Base-by-base conservation (phyloP, 2,329 filamentous ascomycete species). In the Curvularia verruculosa region DNA sequence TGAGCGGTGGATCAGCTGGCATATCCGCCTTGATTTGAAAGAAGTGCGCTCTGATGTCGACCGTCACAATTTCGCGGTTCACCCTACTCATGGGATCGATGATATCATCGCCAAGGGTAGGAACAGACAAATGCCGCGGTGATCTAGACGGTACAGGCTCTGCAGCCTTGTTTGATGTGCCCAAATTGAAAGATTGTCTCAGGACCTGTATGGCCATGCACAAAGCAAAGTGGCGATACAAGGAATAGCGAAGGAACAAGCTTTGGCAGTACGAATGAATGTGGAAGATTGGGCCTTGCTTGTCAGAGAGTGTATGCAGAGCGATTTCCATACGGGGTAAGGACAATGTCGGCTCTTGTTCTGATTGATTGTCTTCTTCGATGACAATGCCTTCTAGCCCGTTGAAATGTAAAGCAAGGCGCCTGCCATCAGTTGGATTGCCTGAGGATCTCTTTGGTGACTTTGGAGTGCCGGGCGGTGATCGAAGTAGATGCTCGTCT, bases 371-470 rank as follows among this genome's bases (percentile, higher is more conserved):
- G 2, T 89, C 84, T 0, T 89, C 90, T 73, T 99, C 95, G 46
- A 98, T 88, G 47, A 98, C 90, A 67, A 95, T 94, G 0, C 89
- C 92, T 75, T 98, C 95, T 3, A 99, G 81, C 0, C 92, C 92
- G 59, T 90, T 87, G 36, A 90, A 85, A 71, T 96, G 90, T 24
- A 98, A 77, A 3, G 90, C 87, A 26, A 99, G 79, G 29, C 91
- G 87, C 57, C 95, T 85, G 1, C 93, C 93, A 77, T 99, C 94
- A 3, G 87, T 87, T 2, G 64, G 59, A 60, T 75, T 71, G 24
- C 70, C 78, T 6, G 71, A 64, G 19, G 83, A 81, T 72, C 84
- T 84, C 5, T 84, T 70, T 8, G 80, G 77, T 12, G 80, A 81
- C 9, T 80, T 79, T 12, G 82, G 81, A 2, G 81, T 83, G 19